phyloP scores from a whole-genome alignment of 345 rosid species.

The Brassica rapa region DNA sequence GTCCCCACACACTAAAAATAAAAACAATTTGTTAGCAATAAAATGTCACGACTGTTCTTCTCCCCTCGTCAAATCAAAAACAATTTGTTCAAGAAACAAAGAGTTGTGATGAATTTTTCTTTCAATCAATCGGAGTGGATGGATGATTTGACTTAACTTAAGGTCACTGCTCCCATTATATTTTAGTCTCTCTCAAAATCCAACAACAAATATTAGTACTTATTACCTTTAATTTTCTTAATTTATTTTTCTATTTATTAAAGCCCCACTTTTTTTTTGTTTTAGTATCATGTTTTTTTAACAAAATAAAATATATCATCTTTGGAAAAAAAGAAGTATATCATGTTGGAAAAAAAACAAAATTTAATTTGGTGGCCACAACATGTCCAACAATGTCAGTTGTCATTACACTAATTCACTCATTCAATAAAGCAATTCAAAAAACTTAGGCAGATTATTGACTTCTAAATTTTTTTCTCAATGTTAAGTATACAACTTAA shows the following conservation, averaged over 20 bases:
- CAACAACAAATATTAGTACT: constrained; percentile 11
- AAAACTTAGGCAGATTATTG: not conserved
- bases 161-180: constrained; percentile 38
- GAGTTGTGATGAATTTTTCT: constrained; percentile 35
- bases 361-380: not conserved
- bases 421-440: not conserved
- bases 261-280: not conserved
- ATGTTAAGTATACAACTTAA: not conserved
- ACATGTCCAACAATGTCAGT: not conserved
- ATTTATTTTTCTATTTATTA: not conserved
- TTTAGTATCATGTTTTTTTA: not conserved
- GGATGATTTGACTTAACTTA: constrained; percentile 40
- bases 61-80: constrained; percentile 34
- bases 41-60: constrained; percentile 29
- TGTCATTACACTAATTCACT: not conserved
- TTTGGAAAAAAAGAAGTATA: not conserved
- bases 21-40: not conserved
- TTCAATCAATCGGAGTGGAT: constrained; percentile 38
- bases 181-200: constrained; percentile 19
- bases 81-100: constrained; percentile 34
- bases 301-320: not conserved
- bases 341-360: not conserved
- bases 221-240: constrained; percentile 3
- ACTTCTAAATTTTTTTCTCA: not conserved
- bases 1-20: not conserved